Evolutionary conservation across 768 basidiomycete genomes (phyloP).

Genomic region (Naganishia randhawae): DNA sequence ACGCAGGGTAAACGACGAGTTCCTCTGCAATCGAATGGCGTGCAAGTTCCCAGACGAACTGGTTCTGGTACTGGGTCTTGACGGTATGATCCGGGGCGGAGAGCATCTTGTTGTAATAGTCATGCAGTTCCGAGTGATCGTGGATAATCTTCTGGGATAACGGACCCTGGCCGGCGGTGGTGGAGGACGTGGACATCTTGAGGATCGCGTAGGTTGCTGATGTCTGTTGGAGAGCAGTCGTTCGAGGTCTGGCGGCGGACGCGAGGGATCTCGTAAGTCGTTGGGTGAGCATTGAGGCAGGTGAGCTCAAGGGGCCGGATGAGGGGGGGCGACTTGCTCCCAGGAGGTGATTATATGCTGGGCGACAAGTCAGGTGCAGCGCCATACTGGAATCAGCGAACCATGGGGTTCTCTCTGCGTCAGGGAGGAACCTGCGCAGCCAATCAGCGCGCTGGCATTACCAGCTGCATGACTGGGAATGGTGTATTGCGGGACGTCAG

Average conservation of each 20-base stretch:
- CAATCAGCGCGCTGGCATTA: too few relatives aligned
- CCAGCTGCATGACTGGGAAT: too few relatives aligned
- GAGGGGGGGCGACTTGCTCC: too few relatives aligned
- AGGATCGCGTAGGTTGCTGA: neutral
- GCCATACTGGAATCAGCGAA: too few relatives aligned
- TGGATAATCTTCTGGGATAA: constrained; percentile 24
- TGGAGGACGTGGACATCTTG: constrained; percentile 4
- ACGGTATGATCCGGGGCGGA: constrained; percentile 20
- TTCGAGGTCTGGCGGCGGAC: neutral
- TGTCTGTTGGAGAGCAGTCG: neutral
- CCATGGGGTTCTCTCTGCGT: too few relatives aligned
- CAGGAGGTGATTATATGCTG: too few relatives aligned
- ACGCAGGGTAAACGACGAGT: constrained; percentile 33
- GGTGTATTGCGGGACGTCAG: too few relatives aligned
- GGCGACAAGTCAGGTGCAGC: too few relatives aligned
- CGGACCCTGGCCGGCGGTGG: neutral
- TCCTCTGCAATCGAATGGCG: constrained; percentile 36
- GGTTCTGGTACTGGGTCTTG: constrained; percentile 33
- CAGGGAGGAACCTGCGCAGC: too few relatives aligned
- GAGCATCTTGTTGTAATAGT: constrained; percentile 33
- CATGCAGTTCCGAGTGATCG: constrained; percentile 33
- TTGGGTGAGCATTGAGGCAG: neutral
- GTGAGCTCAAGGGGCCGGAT: neutral
- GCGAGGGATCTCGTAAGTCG: neutral
- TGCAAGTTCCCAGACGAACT: constrained; percentile 35